phyloP scores from a whole-genome alignment of 1,139 yeast genomes.

The Blastobotrys apis region DNA sequence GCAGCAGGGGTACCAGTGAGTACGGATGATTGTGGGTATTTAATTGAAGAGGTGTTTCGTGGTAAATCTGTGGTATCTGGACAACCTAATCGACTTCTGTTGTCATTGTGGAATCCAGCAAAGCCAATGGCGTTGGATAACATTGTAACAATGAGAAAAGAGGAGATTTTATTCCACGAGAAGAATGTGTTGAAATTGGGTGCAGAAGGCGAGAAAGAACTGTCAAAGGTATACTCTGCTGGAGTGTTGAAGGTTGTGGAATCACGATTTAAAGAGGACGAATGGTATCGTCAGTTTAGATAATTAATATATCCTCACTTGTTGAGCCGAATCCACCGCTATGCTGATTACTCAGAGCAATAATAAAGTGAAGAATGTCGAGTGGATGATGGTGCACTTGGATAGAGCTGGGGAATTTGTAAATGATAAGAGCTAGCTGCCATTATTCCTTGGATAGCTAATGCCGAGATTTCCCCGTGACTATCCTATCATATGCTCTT shows the following conservation, averaged over 20 bases:
- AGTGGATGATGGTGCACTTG: too few relatives aligned
- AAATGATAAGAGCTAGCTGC: too few relatives aligned
- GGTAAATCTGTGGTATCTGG: conserved; percentile 92
- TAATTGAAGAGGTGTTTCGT: conserved; percentile 87
- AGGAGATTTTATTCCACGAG: conserved; percentile 80
- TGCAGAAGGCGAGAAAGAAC: conserved; percentile 48
- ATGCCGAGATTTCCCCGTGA: too few relatives aligned
- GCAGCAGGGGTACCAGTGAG: conserved; percentile 63
- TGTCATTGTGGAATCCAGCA: conserved; percentile 77
- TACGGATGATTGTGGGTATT: conserved; percentile 67
- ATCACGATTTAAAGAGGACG: conserved; percentile 68
- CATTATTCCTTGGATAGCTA: too few relatives aligned
- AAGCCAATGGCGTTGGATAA: conserved; percentile 58
- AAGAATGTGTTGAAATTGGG: conserved; percentile 49
- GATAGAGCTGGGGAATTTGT: too few relatives aligned
- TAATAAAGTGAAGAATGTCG: too few relatives aligned
- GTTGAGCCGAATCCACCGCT: too few relatives aligned
- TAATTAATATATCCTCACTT: conserved; percentile 9
- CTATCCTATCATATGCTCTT: too few relatives aligned
- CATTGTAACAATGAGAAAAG: conserved; percentile 81
- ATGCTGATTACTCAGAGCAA: too few relatives aligned
- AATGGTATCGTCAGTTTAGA: conserved; percentile 42
- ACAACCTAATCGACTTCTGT: conserved; percentile 68
- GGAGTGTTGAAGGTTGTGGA: conserved; percentile 58
- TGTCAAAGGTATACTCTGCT: conserved; percentile 60